A percentile compares a stretch with the other conserved stretches of the same genome.
Conservation (phyloP, 805 yeast genomes). For the Candida boleticola region DNA sequence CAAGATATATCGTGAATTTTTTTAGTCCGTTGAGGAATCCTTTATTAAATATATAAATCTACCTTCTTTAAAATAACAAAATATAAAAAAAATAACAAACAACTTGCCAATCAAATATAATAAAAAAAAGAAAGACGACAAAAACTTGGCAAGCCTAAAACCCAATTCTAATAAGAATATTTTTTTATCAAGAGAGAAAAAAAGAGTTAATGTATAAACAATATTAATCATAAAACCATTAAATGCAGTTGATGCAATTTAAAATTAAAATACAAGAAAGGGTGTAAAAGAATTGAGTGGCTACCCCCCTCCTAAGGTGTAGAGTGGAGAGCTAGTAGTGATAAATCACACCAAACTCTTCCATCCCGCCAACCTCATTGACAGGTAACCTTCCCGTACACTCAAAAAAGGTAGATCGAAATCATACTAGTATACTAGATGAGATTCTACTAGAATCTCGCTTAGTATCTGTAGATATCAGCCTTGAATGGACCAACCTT, state of each 20-base stretch:
- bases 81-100: conserved; percentile 12
- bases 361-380: too few species aligned
- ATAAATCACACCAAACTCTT: too few species aligned
- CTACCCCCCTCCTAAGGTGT: too few species aligned
- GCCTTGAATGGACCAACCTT: conserved; percentile 96
- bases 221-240: conserved; percentile 22
- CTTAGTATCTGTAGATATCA: conserved; percentile 94
- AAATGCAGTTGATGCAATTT: conserved; percentile 48
- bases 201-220: conserved; percentile 7
- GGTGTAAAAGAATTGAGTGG: conserved; percentile 6
- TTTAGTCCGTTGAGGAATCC: conserved; percentile 42
- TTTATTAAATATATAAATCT: conserved; percentile 26
- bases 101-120: conserved; percentile 14
- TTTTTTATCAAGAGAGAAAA: conserved; percentile 7
- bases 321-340: too few species aligned
- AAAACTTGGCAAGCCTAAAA: conserved; percentile 10
- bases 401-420: conserved; percentile 14
- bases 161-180: conserved; percentile 1
- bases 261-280: conserved; percentile 20
- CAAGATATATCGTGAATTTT: too few species aligned
- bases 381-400: neutral
- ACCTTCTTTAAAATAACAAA: conserved; percentile 23
- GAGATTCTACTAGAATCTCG: conserved; percentile 4
- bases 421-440: conserved; percentile 51
- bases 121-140: conserved; percentile 11